phyloP scores from a whole-genome alignment of 2,329 filamentous ascomycete species.

The Colletotrichum kahawae region DNA sequence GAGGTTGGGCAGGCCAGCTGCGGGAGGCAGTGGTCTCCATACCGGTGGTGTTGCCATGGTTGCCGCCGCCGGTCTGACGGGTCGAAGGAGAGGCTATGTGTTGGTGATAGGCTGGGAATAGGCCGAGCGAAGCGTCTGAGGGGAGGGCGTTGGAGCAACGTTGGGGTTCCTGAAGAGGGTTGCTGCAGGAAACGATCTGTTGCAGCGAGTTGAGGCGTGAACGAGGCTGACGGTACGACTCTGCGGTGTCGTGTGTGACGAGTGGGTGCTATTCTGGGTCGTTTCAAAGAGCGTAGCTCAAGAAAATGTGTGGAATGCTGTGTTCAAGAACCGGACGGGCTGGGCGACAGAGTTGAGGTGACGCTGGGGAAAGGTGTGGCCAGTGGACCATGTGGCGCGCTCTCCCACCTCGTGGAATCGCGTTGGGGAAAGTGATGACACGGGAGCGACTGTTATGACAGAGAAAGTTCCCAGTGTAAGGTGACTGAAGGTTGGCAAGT shows the following conservation, averaged over 20 bases:
- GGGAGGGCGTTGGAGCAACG: not conserved
- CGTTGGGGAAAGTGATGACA: not conserved
- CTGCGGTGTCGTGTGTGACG: not conserved
- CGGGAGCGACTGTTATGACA: not conserved
- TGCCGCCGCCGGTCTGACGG: not conserved
- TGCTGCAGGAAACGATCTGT: not conserved
- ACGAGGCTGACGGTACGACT: not conserved
- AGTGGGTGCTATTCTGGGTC: not conserved
- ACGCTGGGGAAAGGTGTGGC: not conserved
- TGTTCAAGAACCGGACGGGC: not conserved
- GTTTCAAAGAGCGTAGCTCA: not conserved
- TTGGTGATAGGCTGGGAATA: not conserved
- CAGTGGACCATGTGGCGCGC: not conserved
- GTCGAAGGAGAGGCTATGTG: not conserved
- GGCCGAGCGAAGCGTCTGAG: not conserved
- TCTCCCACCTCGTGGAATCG: not conserved
- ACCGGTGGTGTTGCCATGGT: constrained; percentile 36
- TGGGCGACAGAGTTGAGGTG: not conserved
- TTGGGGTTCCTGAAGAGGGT: not conserved
- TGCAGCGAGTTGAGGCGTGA: not conserved
- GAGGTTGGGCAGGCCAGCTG: constrained; percentile 59
- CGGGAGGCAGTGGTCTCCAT: constrained; percentile 54
- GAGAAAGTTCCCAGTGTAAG: not conserved
- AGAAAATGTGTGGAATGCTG: not conserved
- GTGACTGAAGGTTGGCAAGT: not conserved